phyloP scores from a whole-genome alignment of 176 grass and related monocot species.

The Aegilops bicornis region DNA sequence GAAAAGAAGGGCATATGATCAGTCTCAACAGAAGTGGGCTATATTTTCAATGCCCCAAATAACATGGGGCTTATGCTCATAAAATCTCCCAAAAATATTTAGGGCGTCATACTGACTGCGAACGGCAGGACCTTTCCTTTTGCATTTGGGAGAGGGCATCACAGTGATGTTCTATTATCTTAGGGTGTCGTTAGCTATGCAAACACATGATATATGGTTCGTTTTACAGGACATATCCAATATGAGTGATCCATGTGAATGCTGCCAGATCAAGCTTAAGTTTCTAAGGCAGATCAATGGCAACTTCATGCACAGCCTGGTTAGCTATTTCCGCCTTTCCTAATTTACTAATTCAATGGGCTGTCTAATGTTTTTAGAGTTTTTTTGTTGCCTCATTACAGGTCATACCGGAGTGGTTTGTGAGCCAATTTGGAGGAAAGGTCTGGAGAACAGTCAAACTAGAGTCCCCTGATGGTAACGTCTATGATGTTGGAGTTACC shows the following conservation, averaged over 20 bases:
- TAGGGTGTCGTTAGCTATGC: not conserved
- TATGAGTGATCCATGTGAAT: not conserved
- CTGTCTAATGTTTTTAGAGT: not conserved
- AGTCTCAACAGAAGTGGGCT: too few relatives aligned
- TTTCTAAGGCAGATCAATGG: not conserved
- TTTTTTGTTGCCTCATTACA: not conserved
- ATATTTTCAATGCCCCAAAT: too few relatives aligned
- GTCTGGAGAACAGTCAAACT: slow-evolving; percentile 29
- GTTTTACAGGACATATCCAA: not conserved
- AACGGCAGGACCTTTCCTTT: too few relatives aligned
- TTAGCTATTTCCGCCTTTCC: slow-evolving; percentile 1
- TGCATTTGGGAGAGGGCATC: too few relatives aligned
- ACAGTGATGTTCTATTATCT: not conserved
- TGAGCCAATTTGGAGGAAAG: slow-evolving; percentile 31
- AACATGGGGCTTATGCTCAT: too few relatives aligned
- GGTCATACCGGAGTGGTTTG: slow-evolving; percentile 51
- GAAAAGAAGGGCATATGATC: too few relatives aligned
- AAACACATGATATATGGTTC: not conserved
- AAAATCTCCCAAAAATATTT: too few relatives aligned
- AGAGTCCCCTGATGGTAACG: slow-evolving; percentile 19
- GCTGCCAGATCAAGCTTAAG: not conserved
- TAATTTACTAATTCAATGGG: not conserved
- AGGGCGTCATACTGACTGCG: too few relatives aligned
- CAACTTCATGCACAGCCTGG: not conserved
- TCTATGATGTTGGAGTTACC: slow-evolving; percentile 17